phyloP scores from a whole-genome alignment of 164 flowering plant species.

The Magnolia changhungtana region DNA sequence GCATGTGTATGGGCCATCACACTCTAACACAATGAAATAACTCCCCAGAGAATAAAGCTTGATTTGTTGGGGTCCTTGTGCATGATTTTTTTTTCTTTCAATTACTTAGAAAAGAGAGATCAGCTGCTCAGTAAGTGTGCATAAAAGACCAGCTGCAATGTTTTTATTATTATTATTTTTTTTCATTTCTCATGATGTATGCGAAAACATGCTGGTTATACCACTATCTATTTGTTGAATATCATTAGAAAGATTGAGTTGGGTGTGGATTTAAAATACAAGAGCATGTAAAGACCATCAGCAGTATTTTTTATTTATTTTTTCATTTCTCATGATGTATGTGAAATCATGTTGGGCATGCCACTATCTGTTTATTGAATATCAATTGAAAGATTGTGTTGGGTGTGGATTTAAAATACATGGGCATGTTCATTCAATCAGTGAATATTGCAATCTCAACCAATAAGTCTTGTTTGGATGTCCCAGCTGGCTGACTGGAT shows the following conservation, averaged over 20 bases:
- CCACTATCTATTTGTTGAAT: slow-evolving; percentile 29
- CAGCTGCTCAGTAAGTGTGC: slow-evolving; percentile 83
- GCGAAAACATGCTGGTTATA: background rate
- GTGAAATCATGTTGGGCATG: background rate
- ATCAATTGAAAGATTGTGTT: slow-evolving; percentile 26
- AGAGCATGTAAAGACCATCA: background rate
- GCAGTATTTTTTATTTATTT: background rate
- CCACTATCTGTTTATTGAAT: slow-evolving; percentile 28
- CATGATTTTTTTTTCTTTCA: slow-evolving; percentile 1
- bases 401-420: background rate
- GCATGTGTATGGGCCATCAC: background rate
- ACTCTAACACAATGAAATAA: background rate
- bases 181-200: background rate
- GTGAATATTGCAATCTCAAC: background rate
- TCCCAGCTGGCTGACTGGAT: background rate
- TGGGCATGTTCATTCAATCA: background rate
- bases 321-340: background rate
- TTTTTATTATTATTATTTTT: slow-evolving; percentile 16
- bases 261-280: background rate
- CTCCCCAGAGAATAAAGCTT: background rate
- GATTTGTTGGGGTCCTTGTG: background rate
- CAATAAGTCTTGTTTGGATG: background rate
- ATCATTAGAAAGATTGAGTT: slow-evolving; percentile 25
- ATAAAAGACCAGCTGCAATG: slow-evolving; percentile 60
- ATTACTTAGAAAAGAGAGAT: slow-evolving; percentile 17